Evolutionary conservation across 2,329 filamentous ascomycete genomes (phyloP), one percentile per base, ranked within the genome.

Genomic region (Stagonosporopsis tanaceti): DNA sequence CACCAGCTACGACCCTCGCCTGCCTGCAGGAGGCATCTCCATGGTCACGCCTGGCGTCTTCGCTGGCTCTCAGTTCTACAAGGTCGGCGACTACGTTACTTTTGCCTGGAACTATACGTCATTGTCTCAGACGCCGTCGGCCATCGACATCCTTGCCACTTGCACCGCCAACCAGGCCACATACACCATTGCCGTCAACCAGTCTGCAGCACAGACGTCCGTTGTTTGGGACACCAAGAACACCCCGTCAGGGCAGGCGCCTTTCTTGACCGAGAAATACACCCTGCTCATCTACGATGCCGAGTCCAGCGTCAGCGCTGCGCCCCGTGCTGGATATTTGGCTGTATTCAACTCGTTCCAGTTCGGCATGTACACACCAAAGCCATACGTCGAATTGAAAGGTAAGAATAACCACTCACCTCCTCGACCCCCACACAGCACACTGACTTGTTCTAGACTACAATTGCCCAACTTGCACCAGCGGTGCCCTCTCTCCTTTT

Each of bases 71-170:
- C 81, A 82, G 52, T 89, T 85, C 76, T 89, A 87, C 80, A 89
- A 88, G 73, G 84, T 89, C 63, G 85, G 85, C 17, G 80, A 89
- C 41, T 81, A 79, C 57, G 77, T 89, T 28, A 89, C 87, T 0
- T 88, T 89, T 64, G 82, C 79, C 20, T 90, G 87, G 87, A 89
- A 90, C 75, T 89, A 89, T 75, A 90, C 87, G 14, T 87, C 84
- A 11, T 77, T 89, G 24, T 81, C 79, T 20, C 79, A 84, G 17
- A 85, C 84, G 0, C 87, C 87, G 0, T 79, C 80, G 1, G 81
- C 80, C 40, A 78, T 90, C 65, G 85, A 89, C 64, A 81, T 89
- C 35, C 75, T 89, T 40, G 87, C 87, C 1, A 83, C 82, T 11
- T 89, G 87, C 79, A 81, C 80, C 34, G 72, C 79, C 57, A 88